Evolutionary conservation across 768 basidiomycete species (phyloP), one percentile per base, ranked within the genome.

Genomic region (Mrakia frigida): DNA sequence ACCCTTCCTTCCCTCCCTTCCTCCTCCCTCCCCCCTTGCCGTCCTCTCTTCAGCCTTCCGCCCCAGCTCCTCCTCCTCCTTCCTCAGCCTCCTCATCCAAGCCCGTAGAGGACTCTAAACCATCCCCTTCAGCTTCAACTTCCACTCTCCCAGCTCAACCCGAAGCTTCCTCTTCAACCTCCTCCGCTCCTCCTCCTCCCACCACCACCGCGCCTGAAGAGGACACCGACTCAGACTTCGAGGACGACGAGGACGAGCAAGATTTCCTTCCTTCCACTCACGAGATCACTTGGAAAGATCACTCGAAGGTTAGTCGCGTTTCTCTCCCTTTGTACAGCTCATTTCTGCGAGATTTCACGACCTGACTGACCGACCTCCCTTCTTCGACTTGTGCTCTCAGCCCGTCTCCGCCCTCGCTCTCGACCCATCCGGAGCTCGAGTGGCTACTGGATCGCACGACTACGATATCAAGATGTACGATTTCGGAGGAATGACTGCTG

Each of bases 391-490:
- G 3, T 35, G 1, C 46, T 14, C 59, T 18, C 73, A 84, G 83
- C 93, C 97, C 73, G 89, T 98, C 28, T 93, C 95, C 33, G 94
- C 97, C 6, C 86, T 99, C 28, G 87, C 94, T 0, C 85, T 98
- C 67, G 97, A 99, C 84, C 92, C 94, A 10, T 92, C 95, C 31
- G 97, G 97, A 76, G 94, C 96, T 18, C 89, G 97, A 50, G 85
- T 99, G 41, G 84, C 92, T 25, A 92, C 93, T 13, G 97, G 97
- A 23, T 93, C 93, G 28, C 91, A 98, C 84, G 97, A 99, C 83
- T 98, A 98, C 82, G 97, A 99, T 84, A 90, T 91, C 84, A 98
- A 98, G 85, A 84, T 99, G 73, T 99, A 96, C 95, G 97, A 99
- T 84, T 98, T 98, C 84, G 96, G 96, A 80, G 97, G 97, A 23